Evolutionary conservation across 805 yeast species (phyloP).

Genomic region (Wickerhamomyces sydowiorum): DNA sequence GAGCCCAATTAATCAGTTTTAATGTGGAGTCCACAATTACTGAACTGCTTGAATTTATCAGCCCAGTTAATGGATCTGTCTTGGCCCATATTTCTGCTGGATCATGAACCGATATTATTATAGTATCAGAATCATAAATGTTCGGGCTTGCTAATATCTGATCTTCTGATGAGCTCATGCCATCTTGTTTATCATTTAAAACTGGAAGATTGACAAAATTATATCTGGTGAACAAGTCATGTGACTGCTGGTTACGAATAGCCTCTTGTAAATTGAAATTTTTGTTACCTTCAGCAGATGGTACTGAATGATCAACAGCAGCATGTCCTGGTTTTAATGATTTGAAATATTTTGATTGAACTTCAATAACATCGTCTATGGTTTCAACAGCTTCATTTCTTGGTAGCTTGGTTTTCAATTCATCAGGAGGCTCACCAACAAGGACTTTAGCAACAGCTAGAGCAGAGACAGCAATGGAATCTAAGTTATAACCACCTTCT

Average conservation of each 20-base stretch:
- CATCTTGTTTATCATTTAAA: slow-evolving; percentile 29
- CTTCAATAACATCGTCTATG: slow-evolving; percentile 70
- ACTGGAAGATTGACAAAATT: slow-evolving; percentile 68
- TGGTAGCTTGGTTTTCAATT: slow-evolving; percentile 59
- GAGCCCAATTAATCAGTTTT: slow-evolving; percentile 65
- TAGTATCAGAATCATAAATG: slow-evolving; percentile 55
- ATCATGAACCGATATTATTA: slow-evolving; percentile 77
- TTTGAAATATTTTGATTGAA: slow-evolving; percentile 86
- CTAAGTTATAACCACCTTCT: slow-evolving; percentile 96
- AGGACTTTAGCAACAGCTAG: slow-evolving; percentile 86
- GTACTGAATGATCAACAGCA: slow-evolving; percentile 30
- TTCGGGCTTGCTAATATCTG: slow-evolving; percentile 68
- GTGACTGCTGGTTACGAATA: slow-evolving; percentile 65
- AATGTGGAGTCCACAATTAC: slow-evolving; percentile 71
- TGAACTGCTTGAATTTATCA: slow-evolving; percentile 65
- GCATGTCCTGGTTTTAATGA: slow-evolving; percentile 66
- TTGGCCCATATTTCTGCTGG: slow-evolving; percentile 92
- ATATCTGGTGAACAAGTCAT: slow-evolving; percentile 45
- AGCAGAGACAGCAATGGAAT: slow-evolving; percentile 86
- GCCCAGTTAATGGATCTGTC: slow-evolving; percentile 73
- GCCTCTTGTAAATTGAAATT: slow-evolving; percentile 62
- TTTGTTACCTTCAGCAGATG: slow-evolving; percentile 30
- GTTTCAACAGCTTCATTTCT: slow-evolving; percentile 72
- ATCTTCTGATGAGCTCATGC: slow-evolving; percentile 47
- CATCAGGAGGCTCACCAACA: slow-evolving; percentile 93